Evolutionary conservation across 345 rosid genomes (phyloP), one percentile per base, ranked within the genome.

Genomic region (Brassica carinata): DNA sequence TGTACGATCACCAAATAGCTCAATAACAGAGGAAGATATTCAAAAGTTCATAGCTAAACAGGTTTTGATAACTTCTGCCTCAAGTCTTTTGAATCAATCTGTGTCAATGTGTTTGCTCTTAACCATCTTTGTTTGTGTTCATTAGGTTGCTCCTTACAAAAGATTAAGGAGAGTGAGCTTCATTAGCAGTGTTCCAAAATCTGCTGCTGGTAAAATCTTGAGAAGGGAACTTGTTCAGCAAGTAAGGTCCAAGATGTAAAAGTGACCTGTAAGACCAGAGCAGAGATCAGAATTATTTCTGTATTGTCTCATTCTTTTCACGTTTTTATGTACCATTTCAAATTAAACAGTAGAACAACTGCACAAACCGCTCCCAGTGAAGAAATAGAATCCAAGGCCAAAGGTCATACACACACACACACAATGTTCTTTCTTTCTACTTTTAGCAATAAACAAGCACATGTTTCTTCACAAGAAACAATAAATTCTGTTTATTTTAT

Each of bases 91-190:
- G 66, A 31, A 64, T 64, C 55, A 45, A 13, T 43, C 1, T 53
- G 8, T 58, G 38, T 27, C 5, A 2, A 19, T 77, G 14, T 19
- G 45, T 77, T n/a, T 33, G 63, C 38, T 72, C 15, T 36, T 45
- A 67, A 45, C 43, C 11, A 14, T n/a, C 3, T 64, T 64, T 13
- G 33, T 61, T 48, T 70, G 67, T 0, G 63, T 48, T 48, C 27
- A 90, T 45, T n/a, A 94, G 99, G 97, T 92, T 7, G 96, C 98
- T 14, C 95, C 97, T 62, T 96, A 70, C 83, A 96, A 94, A 83
- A 89, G 89, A 83, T 62, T 94, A 70, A 72, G 91, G 30, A 79
- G 80, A 85, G 95, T 96, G 71, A 83, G 90, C 38, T 96, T 94
- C 80, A 79, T 86, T 53, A 84, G 78, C 76, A 79, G 26, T 14